Percentiles rank a stretch among this genome's conserved stretches.
phyloP scores from a whole-genome alignment of 192 early-diverging fungal genomes.

The Rhizophagus sp. region DNA sequence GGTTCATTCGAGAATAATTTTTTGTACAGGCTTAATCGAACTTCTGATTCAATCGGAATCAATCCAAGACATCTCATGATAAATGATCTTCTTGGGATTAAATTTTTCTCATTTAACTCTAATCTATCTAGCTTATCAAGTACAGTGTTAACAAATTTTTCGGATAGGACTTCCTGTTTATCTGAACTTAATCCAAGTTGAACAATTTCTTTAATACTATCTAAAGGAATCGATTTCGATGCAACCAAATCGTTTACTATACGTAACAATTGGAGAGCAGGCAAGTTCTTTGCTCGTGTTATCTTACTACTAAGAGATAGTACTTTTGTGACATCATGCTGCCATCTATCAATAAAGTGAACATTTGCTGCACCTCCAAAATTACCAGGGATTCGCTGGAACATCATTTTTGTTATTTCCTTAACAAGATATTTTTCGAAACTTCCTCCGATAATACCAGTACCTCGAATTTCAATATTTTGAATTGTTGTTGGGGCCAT shows the following conservation, averaged over 20 bases:
- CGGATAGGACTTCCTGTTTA: neutral
- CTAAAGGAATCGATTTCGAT: neutral
- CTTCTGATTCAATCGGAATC: neutral
- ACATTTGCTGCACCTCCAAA: neutral
- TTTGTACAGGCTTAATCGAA: constrained; percentile 3
- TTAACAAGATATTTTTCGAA: neutral
- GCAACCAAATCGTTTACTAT: constrained; percentile 26
- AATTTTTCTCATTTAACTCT: constrained; percentile 7
- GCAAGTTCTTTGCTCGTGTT: neutral
- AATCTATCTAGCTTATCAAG: constrained; percentile 11
- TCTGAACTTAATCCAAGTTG: neutral
- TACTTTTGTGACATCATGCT: constrained; percentile 12
- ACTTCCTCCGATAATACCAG: neutral
- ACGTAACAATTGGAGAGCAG: neutral
- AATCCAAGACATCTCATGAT: constrained; percentile 5
- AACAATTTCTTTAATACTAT: neutral
- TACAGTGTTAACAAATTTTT: constrained; percentile 10
- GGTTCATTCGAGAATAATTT: constrained; percentile 10
- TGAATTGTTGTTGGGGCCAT: neutral
- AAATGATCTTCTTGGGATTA: constrained; percentile 8
- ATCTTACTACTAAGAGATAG: constrained; percentile 8
- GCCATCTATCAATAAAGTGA: neutral
- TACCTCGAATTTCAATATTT: neutral
- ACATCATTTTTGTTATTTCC: constrained; percentile 8
- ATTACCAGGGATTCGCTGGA: neutral